Evolutionary conservation across 2,329 filamentous ascomycete species (phyloP), one percentile per base, ranked within the genome.

Genomic region (Aspergillus sp.): DNA sequence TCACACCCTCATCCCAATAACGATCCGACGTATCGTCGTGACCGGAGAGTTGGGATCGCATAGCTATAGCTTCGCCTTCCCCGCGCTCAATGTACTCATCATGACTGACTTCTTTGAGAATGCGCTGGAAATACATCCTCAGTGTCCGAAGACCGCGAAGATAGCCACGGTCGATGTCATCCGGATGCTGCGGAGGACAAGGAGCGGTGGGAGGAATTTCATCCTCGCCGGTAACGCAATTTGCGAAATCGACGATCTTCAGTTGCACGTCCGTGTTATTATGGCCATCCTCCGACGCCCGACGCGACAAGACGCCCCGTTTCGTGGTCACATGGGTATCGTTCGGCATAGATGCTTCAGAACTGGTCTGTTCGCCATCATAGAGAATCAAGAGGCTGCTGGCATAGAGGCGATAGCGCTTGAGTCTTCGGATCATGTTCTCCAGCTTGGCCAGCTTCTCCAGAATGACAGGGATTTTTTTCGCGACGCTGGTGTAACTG

Each of bases 181-280:
- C 76, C 0, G 90, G 89, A 65, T 95, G 84, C 53, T 84, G 81
- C 4, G 94, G 94, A 13, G 94, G 94, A 62, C 93, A 96, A 16
- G 78, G 74, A 1, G 78, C 73, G 53, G 83, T 78, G 10, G 85
- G 73, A 1, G 80, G 74, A 3, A 83, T 64, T 46, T 74, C 69
- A 64, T 96, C 91, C 59, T 94, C 88, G 3, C 90, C 89, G 1
- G 92, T 97, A 33, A 97, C 86, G 65, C 93, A 96, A 69, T 99
- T 99, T 58, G 94, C 94, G 75, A 99, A 99, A 72, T 99, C 94
- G 52, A 96, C 93, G 70, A 99, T 95, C 73, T 96, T 96, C 74
- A 99, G 86, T 70, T 96, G 89, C 44, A 81, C 77, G 4, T 74
- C 66, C 6, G 64, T 62, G 33, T 67, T 69, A 43, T 68, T 74